These are phyloP conservation scores for Colletotrichum brevisporum DNA, from an alignment of 2,329 filamentous ascomycete genomes.

Conservation along the genomic window DNA sequence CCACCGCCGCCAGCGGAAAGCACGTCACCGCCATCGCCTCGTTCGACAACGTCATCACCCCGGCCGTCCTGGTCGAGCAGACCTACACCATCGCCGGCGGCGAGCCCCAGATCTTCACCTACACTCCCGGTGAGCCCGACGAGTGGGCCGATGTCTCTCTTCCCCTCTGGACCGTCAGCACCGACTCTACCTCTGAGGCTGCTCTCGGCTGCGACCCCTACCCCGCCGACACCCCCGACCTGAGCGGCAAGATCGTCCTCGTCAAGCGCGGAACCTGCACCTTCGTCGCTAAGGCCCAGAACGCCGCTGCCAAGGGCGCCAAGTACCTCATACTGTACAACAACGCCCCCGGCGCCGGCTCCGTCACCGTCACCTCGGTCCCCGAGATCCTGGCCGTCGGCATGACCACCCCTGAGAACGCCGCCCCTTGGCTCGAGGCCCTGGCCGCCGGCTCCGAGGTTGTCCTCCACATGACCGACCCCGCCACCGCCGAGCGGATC, in stretches of 20 bases:
- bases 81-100: conserved; percentile 57
- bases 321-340: conserved; percentile 75
- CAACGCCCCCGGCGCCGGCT: conserved; percentile 56
- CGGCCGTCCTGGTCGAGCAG: conserved; percentile 58
- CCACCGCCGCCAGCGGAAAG: conserved; percentile 63
- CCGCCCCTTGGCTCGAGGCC: conserved; percentile 58
- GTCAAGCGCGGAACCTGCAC: conserved; percentile 71
- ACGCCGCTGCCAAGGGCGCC: conserved; percentile 68
- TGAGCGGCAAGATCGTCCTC: conserved; percentile 71
- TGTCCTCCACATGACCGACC: conserved; percentile 59
- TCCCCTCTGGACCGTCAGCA: conserved; percentile 64
- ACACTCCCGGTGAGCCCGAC: conserved; percentile 56
- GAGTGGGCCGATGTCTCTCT: conserved; percentile 62
- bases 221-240: conserved; percentile 68
- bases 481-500: conserved; percentile 51
- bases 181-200: conserved; percentile 59
- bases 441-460: conserved; percentile 61
- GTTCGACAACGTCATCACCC: conserved; percentile 61
- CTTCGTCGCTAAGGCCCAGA: conserved; percentile 67
- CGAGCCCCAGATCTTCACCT: conserved; percentile 56
- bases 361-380: conserved; percentile 51
- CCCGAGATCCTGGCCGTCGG: conserved; percentile 53
- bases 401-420: conserved; percentile 59
- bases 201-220: conserved; percentile 67
- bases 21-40: conserved; percentile 64